Percentiles rank a stretch among this genome's conserved stretches.
phyloP scores from a whole-genome alignment of 441 rosid species.

The Corymbia citriodora region DNA sequence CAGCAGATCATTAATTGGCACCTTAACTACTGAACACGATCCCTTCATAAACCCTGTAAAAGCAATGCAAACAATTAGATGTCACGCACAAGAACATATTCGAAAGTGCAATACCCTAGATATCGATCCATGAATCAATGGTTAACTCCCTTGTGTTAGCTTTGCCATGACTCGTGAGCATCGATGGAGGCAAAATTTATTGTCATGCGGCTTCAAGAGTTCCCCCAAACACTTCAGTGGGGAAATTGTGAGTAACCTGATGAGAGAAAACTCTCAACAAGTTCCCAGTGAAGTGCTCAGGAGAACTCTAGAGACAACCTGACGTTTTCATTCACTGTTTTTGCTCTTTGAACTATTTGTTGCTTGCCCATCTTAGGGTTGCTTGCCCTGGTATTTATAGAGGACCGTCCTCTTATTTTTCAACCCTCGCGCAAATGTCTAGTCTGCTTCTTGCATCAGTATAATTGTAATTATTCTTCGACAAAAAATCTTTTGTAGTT shows the following conservation, averaged over 20 bases:
- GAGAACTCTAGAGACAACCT: slow-evolving; percentile 37
- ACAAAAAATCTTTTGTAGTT: not conserved
- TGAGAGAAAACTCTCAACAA: not conserved
- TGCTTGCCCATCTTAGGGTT: not conserved
- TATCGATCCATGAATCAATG: not conserved
- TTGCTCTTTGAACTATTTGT: not conserved
- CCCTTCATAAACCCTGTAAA: not conserved
- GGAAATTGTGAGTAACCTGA: not conserved
- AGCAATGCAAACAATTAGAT: not conserved
- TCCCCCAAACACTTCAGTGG: slow-evolving; percentile 4
- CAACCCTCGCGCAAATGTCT: not conserved
- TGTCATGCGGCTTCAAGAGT: not conserved
- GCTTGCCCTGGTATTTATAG: not conserved
- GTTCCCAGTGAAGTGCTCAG: slow-evolving; percentile 37
- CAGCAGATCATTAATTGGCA: not conserved
- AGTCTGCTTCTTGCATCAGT: not conserved
- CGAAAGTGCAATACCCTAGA: not conserved
- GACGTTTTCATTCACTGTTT: not conserved
- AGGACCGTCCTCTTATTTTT: not conserved
- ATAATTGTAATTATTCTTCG: not conserved
- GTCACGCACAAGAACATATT: not conserved
- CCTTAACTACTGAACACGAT: not conserved
- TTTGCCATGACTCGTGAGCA: not conserved
- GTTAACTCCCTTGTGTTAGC: not conserved
- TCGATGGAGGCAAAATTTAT: not conserved